A percentile compares a stretch with the other conserved stretches of the same genome.
Evolutionary conservation across 352 stramenopile species (phyloP).

Genomic region (Pythium biforme): DNA sequence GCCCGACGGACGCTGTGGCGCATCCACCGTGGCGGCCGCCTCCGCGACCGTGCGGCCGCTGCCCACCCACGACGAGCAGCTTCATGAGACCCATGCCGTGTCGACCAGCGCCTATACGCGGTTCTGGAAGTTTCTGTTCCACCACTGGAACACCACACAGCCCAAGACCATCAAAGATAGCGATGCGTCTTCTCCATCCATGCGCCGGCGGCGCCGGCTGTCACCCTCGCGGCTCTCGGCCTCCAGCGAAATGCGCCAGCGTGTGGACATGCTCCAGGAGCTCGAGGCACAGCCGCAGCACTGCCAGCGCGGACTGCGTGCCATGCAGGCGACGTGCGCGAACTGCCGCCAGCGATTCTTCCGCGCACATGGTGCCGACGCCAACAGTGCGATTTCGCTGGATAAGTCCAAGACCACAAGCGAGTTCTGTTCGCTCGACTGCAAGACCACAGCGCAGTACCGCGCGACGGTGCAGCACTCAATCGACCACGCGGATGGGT

Average conservation of each 20-base stretch:
- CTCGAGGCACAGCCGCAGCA: constrained; percentile 17
- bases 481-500: constrained; percentile 28
- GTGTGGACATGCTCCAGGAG: constrained; percentile 24
- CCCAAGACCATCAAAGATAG: not conserved
- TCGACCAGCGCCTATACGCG: constrained; percentile 19
- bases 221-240: constrained; percentile 12
- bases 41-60: constrained; percentile 1
- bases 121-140: constrained; percentile 23
- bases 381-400: not conserved
- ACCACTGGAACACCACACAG: constrained; percentile 7
- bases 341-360: constrained; percentile 63
- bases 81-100: not conserved
- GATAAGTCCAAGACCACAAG: not conserved
- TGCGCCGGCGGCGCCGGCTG: not conserved
- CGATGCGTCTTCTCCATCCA: not conserved
- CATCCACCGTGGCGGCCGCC: no score
- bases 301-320: not conserved
- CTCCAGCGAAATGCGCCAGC: constrained; percentile 16
- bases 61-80: not conserved
- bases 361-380: constrained; percentile 8
- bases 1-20: constrained; percentile 3
- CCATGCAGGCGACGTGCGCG: constrained; percentile 40
- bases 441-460: constrained; percentile 61
- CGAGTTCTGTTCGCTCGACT: constrained; percentile 65
- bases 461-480: constrained; percentile 37